Evolutionary conservation across 495 filamentous ascomycete species (phyloP).

Genomic region (Jackrogersella minutella): DNA sequence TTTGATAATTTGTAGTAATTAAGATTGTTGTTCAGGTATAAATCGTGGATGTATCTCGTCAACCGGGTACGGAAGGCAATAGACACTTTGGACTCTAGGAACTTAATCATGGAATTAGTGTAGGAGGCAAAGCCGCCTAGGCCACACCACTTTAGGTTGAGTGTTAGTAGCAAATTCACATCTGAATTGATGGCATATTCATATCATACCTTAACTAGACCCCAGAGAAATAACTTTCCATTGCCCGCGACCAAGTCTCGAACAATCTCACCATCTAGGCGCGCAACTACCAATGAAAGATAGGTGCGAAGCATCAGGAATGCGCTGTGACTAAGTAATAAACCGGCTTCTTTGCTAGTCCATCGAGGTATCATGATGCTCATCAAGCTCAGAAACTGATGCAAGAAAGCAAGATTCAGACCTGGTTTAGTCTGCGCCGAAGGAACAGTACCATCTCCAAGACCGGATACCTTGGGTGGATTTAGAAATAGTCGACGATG

Average conservation of each 20-base stretch:
- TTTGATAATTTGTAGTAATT: conserved; percentile 97
- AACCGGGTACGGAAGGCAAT: conserved; percentile 97
- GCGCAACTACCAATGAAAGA: conserved; percentile 88
- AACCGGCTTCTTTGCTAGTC: conserved; percentile 91
- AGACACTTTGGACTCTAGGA: conserved; percentile 95
- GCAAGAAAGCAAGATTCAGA: conserved; percentile 95
- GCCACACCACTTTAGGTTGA: conserved; percentile 58
- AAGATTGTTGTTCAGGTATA: conserved; percentile 92
- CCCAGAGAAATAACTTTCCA: conserved; percentile 85
- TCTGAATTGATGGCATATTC: neutral
- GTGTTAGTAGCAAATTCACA: conserved; percentile 9
- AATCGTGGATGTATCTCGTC: conserved; percentile 96
- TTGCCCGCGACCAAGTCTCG: conserved; percentile 95
- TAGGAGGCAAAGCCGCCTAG: conserved; percentile 79
- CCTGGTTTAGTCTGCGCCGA: conserved; percentile 91
- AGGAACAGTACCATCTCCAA: conserved; percentile 81
- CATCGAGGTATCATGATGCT: conserved; percentile 98
- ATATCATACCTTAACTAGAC: conserved; percentile 72
- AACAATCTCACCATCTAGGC: conserved; percentile 95
- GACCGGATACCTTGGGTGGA: conserved; percentile 78
- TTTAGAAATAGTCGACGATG: conserved; percentile 93
- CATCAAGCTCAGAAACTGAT: conserved; percentile 93
- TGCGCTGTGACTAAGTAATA: conserved; percentile 84
- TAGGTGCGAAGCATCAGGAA: conserved; percentile 94
- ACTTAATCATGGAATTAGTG: conserved; percentile 98